Evolutionary conservation across 1,284 basidiomycete genomes (phyloP), one percentile per base, ranked within the genome.

Genomic region (Austroboletus olivaceoglutinosus): DNA sequence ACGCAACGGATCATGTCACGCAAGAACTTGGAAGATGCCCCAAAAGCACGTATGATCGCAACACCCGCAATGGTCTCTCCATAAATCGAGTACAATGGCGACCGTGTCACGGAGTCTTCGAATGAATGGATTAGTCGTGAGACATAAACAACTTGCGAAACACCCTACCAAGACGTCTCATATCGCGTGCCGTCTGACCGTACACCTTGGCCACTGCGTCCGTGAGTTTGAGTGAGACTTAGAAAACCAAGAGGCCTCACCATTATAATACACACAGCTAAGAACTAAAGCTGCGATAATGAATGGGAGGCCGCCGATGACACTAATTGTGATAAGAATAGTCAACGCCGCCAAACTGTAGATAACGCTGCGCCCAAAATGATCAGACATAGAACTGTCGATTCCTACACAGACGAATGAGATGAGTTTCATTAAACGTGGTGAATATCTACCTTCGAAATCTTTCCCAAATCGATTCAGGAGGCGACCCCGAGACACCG

Each of bases 391-490:
- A 51, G 70, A 83, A 54, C 91, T 93, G 67, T 98, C 93, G 46
- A 96, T 84, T 25, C 87, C 86, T 88, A 47, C 13, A 29, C 36
- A 19, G 16, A 16, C 1, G 15, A 33, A 27, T 58, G 11, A 48
- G 21, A 45, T 21, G n/a, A 27, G 19, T 10, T n/a, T n/a, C 18
- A 11, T 11, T 38, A 23, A 42, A 11, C 21, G n/a, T 13, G 5
- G 19, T 19, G 33, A 15, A 9, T 33, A 12, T 59, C n/a, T 53
- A 83, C 86, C 89, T 74, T 97, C 93, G 52, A 96, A 91, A 65
- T 97, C 94, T 67, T 97, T 96, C 36, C 93, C 91, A 60, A 97
- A 96, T 34, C 93, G 80, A 65, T 96, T 95, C 36, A 95, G 72
- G 7, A 95, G 73, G 13, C 92, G 82, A 9, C 93, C 93, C 39